These are phyloP conservation scores for Teratosphaeria pseudoeucalypti DNA, from an alignment of 2,329 filamentous ascomycete genomes.

Conservation along the genomic window DNA sequence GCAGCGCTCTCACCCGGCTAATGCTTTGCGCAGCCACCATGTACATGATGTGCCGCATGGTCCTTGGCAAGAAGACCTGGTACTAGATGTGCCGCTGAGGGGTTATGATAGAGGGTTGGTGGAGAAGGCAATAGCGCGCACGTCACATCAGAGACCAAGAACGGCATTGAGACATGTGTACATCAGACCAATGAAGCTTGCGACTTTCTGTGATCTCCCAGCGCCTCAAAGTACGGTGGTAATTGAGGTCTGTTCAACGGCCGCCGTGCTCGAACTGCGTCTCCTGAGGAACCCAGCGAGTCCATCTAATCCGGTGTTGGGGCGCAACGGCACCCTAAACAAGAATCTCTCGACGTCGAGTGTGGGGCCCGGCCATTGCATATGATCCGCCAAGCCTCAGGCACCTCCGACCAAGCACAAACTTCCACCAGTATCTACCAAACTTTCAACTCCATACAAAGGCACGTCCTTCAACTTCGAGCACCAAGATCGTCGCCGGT, in stretches of 20 bases:
- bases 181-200: background rate
- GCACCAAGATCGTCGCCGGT: background rate
- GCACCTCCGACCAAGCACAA: background rate
- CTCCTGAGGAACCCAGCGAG: background rate
- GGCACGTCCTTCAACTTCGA: background rate
- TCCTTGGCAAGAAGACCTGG: constrained; percentile 71
- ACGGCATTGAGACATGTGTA: background rate
- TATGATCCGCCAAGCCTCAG: background rate
- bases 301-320: background rate
- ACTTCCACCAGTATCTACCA: background rate
- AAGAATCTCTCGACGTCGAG: background rate
- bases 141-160: background rate
- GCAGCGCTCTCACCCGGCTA: background rate
- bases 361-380: background rate
- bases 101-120: background rate
- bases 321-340: background rate
- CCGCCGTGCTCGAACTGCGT: too few relatives aligned
- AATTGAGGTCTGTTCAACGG: too few relatives aligned
- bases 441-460: background rate
- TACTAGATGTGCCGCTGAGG: constrained; percentile 22
- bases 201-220: background rate
- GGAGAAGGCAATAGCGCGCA: background rate
- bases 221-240: background rate
- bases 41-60: constrained; percentile 65
- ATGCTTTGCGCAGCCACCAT: constrained; percentile 32